phyloP scores from a whole-genome alignment of 495 filamentous ascomycete species.

The Pyrenopolyporus hunteri region DNA sequence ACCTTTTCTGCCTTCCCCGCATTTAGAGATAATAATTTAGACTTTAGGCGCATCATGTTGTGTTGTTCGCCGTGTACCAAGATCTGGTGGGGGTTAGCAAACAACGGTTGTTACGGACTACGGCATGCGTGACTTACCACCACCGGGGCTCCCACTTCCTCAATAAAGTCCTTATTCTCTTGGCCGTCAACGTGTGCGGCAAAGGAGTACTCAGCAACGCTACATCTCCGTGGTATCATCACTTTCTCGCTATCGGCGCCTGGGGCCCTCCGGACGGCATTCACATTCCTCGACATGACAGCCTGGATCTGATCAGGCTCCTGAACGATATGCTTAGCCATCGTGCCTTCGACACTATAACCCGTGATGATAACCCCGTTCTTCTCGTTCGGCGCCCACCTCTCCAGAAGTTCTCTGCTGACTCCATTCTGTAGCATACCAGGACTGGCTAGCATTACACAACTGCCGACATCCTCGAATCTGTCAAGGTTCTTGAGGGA shows the following conservation, averaged over 20 bases:
- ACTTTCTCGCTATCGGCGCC: constrained; percentile 73
- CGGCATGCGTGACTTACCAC: constrained; percentile 66
- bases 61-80: constrained; percentile 96
- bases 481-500: constrained; percentile 90
- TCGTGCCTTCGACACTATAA: constrained; percentile 97
- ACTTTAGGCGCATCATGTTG: constrained; percentile 97
- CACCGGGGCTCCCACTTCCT: constrained; percentile 86
- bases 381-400: constrained; percentile 93
- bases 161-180: constrained; percentile 94
- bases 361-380: constrained; percentile 98
- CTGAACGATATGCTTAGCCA: constrained; percentile 92
- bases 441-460: constrained; percentile 95
- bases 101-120: background rate
- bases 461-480: constrained; percentile 94
- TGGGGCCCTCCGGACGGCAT: constrained; percentile 59
- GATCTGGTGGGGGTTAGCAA: constrained; percentile 63
- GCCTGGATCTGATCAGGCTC: constrained; percentile 93
- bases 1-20: constrained; percentile 76
- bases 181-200: constrained; percentile 96
- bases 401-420: constrained; percentile 86
- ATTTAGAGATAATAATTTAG: constrained; percentile 89
- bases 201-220: constrained; percentile 89
- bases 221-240: constrained; percentile 92
- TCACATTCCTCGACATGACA: constrained; percentile 76
- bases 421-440: constrained; percentile 98